Evolutionary conservation across 2,329 filamentous ascomycete species (phyloP).

Genomic region (Scorias spongiosa): DNA sequence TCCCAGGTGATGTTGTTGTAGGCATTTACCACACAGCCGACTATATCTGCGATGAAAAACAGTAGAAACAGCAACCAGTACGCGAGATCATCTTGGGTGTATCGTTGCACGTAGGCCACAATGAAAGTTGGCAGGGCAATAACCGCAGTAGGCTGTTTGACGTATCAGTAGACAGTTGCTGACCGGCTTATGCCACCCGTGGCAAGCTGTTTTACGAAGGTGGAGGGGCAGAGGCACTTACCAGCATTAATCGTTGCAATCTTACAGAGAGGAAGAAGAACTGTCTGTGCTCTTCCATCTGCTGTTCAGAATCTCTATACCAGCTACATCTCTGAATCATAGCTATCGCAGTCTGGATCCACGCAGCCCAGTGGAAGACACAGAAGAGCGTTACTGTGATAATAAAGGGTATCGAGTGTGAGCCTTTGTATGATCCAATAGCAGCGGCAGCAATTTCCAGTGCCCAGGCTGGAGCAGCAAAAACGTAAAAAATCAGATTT

Average conservation of each 20-base stretch:
- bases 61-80: conserved; percentile 22
- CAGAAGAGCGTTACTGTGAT: conserved; percentile 11
- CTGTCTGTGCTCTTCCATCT: conserved; percentile 16
- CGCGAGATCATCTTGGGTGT: conserved; percentile 12
- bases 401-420: conserved; percentile 11
- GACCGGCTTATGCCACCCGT: neutral
- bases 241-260: conserved; percentile 18
- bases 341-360: conserved; percentile 17
- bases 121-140: conserved; percentile 18
- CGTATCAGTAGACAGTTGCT: neutral
- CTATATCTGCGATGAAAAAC: conserved; percentile 21
- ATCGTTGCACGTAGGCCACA: conserved; percentile 16
- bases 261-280: conserved; percentile 19
- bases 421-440: conserved; percentile 9
- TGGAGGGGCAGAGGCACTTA: conserved; percentile 5
- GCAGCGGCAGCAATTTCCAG: conserved; percentile 16
- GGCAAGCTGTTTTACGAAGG: neutral
- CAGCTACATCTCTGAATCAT: conserved; percentile 21
- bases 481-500: conserved; percentile 16
- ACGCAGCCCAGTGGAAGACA: conserved; percentile 18
- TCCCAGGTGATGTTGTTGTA: conserved; percentile 24
- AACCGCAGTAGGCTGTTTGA: conserved; percentile 14
- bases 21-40: conserved; percentile 21
- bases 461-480: conserved; percentile 14
- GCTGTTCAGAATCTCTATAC: conserved; percentile 16